Evolutionary conservation across 805 yeast genomes (phyloP), one percentile per base, ranked within the genome.

Genomic region (Blastobotrys robertii): DNA sequence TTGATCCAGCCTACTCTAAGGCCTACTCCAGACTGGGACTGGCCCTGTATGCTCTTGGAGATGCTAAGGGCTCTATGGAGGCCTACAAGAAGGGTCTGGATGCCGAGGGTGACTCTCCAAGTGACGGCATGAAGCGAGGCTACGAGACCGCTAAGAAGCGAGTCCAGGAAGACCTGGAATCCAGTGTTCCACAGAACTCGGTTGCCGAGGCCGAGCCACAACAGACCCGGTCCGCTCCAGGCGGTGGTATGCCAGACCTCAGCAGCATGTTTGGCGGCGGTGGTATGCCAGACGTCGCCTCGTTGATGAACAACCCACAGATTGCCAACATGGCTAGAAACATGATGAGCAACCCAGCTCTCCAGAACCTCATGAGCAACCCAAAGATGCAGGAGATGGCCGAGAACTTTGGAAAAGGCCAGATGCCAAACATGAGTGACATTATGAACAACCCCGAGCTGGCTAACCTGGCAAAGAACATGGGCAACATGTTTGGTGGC

Each of bases 11-110:
- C 5, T 92, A 85, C 55, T 79, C 95, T 29, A 88, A 90, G 69
- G 96, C 95, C 8, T 92, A 87, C 72, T 84, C 96, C 4, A 81
- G 98, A 64, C 70, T 92, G 52, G 98, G 97, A 2, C 77, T 88
- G 54, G 97, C 98, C 3, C 78, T 81, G 59, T 90, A 81, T 63
- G 95, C 96, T n/a, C 69, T 83, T 46, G 95, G 95, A n/a, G 90
- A 88, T 59, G 79, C 90, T 46, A 79, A 83, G 64, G 95, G 82
- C 41, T 76, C 98, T 9, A 70, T 87, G 69, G 82, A 86, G 38
- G 97, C 97, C 25, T 92, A 92, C 66, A 79, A 84, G 64, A 73
- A 72, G 50, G 98, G 96, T 33, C 64, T 92, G 51, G 87, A 84
- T 45, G 76, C 77, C 44, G 97, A 92, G 66, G 96, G 97, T 36